phyloP scores from a whole-genome alignment of 1,139 yeast genomes.

The Tardiomyces depauwii region DNA sequence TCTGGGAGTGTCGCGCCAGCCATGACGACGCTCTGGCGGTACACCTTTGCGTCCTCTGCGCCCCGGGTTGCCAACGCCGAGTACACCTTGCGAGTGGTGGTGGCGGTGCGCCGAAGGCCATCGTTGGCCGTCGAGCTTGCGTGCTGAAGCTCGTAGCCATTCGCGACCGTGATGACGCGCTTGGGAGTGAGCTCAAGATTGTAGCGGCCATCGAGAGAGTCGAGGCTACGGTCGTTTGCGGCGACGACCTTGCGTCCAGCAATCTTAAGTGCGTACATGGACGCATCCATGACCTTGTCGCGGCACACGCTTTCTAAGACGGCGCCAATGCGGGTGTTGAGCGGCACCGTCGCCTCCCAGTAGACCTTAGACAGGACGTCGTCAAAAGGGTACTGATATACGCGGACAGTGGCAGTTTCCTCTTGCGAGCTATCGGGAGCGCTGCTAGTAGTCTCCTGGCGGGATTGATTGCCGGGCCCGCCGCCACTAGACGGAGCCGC shows the following conservation, averaged over 20 bases:
- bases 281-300: constrained; percentile 23
- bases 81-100: constrained; percentile 6
- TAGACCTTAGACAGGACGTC: constrained; percentile 21
- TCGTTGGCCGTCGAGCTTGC: background rate
- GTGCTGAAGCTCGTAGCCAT: constrained; percentile 14
- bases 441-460: background rate
- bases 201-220: constrained; percentile 7
- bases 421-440: background rate
- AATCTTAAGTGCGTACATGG: constrained; percentile 24
- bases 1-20: constrained; percentile 2
- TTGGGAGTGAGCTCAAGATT: constrained; percentile 21
- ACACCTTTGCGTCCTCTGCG: constrained; percentile 9
- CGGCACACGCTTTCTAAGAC: constrained; percentile 24
- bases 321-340: constrained; percentile 15
- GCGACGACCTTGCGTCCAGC: constrained; percentile 16
- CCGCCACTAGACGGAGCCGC: background rate
- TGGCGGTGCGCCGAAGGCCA: constrained; percentile 1
- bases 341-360: constrained; percentile 17
- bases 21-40: background rate
- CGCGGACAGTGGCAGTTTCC: constrained; percentile 10
- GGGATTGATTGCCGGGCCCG: background rate
- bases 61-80: constrained; percentile 5
- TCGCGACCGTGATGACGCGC: constrained; percentile 15
- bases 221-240: background rate
- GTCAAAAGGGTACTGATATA: constrained; percentile 26